A percentile compares a stretch with the other conserved stretches of the same genome.
Conservation (phyloP, 768 basidiomycete genomes). For the Sistotremastrum suecicum region DNA sequence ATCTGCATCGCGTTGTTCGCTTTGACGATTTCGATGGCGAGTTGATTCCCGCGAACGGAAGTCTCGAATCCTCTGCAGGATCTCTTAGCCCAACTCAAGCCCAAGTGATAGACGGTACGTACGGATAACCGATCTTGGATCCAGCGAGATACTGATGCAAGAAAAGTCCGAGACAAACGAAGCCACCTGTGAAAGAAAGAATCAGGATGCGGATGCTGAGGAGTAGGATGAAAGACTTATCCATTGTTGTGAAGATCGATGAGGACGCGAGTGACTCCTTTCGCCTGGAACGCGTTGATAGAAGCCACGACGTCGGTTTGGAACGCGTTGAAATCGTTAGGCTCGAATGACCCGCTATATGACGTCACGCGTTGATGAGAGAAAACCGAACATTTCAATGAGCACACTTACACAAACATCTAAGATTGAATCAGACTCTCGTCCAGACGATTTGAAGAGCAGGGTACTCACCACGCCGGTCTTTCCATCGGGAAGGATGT, state of each 20-base stretch:
- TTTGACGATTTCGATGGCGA: constrained; percentile 45
- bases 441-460: background rate
- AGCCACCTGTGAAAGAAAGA: constrained; percentile 31
- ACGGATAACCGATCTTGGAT: constrained; percentile 35
- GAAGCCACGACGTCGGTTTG: constrained; percentile 34
- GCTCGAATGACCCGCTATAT: constrained; percentile 34
- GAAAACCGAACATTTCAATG: constrained; percentile 34
- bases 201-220: background rate
- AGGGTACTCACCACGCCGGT: constrained; percentile 39
- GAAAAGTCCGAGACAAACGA: constrained; percentile 47
- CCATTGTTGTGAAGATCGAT: constrained; percentile 52
- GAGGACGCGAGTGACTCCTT: constrained; percentile 35
- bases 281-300: constrained; percentile 28
- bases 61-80: constrained; percentile 39
- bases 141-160: constrained; percentile 44
- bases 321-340: constrained; percentile 33
- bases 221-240: constrained; percentile 22
- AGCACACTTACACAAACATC: background rate
- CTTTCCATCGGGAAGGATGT: constrained; percentile 36
- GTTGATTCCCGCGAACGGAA: constrained; percentile 35
- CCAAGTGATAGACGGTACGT: constrained; percentile 10
- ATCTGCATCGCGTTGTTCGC: constrained; percentile 33
- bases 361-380: too few relatives aligned
- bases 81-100: background rate
- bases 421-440: background rate